Conservation (phyloP, 1,139 yeast species). For the Yamadazyma atlantica region DNA sequence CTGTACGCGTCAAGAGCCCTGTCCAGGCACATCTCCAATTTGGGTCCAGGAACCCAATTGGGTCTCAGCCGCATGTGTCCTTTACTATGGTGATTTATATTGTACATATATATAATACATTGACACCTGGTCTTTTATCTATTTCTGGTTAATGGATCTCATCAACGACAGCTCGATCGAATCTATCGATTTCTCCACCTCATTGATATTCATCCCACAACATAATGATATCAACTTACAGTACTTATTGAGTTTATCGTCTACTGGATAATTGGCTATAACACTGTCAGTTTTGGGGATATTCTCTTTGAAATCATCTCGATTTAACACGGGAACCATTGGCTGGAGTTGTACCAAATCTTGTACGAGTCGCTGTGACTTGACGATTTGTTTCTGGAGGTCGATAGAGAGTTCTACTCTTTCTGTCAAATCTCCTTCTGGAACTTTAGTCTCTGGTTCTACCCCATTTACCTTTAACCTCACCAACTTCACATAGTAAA, state of each 20-base stretch:
- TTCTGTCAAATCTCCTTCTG: constrained; percentile 7
- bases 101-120: constrained; percentile 7
- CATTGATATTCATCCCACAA: constrained; percentile 45
- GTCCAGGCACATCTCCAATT: too few species aligned
- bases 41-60: too few species aligned
- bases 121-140: constrained; percentile 2
- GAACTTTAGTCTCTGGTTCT: not conserved
- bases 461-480: constrained; percentile 3
- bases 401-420: constrained; percentile 20
- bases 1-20: too few species aligned
- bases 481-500: constrained; percentile 13
- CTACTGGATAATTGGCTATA: constrained; percentile 28
- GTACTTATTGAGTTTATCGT: constrained; percentile 41
- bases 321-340: constrained; percentile 22
- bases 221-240: constrained; percentile 44
- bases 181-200: constrained; percentile 44
- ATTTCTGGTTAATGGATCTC: constrained; percentile 13
- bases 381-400: constrained; percentile 24
- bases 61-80: too few species aligned
- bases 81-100: too few species aligned
- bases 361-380: constrained; percentile 18
- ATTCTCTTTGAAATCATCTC: constrained; percentile 18
- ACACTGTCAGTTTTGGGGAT: constrained; percentile 8
- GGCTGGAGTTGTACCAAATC: constrained; percentile 20
- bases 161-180: constrained; percentile 40